These are phyloP conservation scores for Chrysanthemum makinoi DNA, from an alignment of 129 eudicot species.

Conservation along the genomic window DNA sequence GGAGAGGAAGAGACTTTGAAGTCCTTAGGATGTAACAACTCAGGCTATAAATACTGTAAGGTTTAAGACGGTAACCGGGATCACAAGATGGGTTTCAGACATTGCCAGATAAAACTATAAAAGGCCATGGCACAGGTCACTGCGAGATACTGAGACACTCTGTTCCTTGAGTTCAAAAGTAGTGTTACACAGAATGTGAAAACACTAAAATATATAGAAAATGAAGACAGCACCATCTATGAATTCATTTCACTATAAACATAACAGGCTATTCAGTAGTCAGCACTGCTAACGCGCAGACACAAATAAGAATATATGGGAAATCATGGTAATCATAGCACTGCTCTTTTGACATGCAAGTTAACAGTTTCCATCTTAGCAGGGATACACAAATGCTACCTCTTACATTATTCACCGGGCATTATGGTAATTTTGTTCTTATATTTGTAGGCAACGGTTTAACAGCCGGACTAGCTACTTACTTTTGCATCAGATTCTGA, in stretches of 20 bases:
- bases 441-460: not conserved
- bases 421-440: not conserved
- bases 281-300: not conserved
- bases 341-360: not conserved
- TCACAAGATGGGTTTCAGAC: not conserved
- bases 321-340: not conserved
- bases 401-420: slow-evolving; percentile 8
- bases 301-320: not conserved
- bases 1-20: not conserved
- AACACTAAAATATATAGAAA: not conserved
- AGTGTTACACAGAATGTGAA: not conserved
- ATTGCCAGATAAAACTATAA: not conserved
- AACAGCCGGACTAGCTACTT: not conserved
- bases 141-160: not conserved
- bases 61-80: not conserved
- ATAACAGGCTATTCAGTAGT: not conserved
- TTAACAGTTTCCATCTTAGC: not conserved
- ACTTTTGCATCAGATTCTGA: slow-evolving; percentile 12
- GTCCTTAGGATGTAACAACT: not conserved
- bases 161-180: not conserved
- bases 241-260: not conserved
- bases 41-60: not conserved
- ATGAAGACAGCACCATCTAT: not conserved
- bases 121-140: not conserved
- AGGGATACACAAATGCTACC: slow-evolving; percentile 8